Conservation (phyloP, 352 stramenopile genomes). For the Pelagophyceae sp. region DNA sequence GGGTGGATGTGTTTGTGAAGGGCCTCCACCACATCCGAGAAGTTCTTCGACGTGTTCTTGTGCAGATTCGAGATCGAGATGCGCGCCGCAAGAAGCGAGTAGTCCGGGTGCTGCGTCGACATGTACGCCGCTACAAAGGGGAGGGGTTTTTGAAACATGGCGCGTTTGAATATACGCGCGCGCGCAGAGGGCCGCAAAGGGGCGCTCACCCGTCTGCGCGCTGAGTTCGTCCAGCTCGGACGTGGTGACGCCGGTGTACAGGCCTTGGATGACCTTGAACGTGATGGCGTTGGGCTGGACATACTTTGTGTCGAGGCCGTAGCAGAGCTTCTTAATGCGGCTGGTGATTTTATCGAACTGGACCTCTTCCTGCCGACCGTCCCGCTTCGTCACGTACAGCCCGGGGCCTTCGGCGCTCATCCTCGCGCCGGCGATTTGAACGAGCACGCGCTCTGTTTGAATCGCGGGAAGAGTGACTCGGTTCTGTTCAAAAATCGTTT, state of each 20-base stretch:
- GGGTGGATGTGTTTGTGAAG: constrained; percentile 91
- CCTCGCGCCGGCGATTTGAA: too few species aligned
- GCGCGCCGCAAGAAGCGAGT: constrained; percentile 90
- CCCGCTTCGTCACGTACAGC: neutral
- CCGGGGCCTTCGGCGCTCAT: too few species aligned
- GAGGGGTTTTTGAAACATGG: neutral
- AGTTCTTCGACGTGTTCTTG: constrained; percentile 91
- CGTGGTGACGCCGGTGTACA: constrained; percentile 97
- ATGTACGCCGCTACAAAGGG: constrained; percentile 74
- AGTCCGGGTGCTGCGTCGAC: constrained; percentile 95
- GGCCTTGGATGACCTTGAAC: constrained; percentile 96
- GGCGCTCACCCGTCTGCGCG: constrained; percentile 83
- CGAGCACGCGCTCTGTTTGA: too few species aligned
- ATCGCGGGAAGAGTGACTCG: too few species aligned
- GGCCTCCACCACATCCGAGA: constrained; percentile 71
- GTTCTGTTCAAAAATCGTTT: too few species aligned
- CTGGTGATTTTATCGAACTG: constrained; percentile 97
- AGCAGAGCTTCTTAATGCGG: constrained; percentile 94
- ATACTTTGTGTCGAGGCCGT: constrained; percentile 90
- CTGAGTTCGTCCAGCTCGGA: constrained; percentile 94
- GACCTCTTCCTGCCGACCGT: constrained; percentile 62
- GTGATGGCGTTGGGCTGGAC: constrained; percentile 91
- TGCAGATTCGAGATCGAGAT: constrained; percentile 98
- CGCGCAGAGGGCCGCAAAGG: constrained; percentile 6
- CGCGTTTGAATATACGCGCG: neutral